A percentile compares a stretch with the other conserved stretches of the same genome.
Evolutionary conservation across 202 grass and related monocot species (phyloP).

Genomic region (Alloteropsis angusta): DNA sequence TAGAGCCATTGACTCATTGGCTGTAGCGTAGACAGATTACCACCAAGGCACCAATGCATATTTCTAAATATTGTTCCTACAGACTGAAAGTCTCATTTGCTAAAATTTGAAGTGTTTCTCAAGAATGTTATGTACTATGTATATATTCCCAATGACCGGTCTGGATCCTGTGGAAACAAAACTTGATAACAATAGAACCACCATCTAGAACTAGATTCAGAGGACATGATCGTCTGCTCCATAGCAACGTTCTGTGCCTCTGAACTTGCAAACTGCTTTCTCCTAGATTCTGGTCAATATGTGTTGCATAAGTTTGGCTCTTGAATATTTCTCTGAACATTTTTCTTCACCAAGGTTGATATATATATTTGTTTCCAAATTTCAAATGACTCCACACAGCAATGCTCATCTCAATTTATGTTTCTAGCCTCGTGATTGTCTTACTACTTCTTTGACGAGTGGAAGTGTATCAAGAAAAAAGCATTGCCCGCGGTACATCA

Average conservation of each 20-base stretch:
- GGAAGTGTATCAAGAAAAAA: constrained; percentile 12
- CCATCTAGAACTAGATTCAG: background rate
- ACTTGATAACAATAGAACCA: background rate
- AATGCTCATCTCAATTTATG: constrained; percentile 14
- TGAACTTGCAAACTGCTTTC: background rate
- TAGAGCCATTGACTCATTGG: too few species aligned
- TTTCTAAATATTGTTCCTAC: background rate
- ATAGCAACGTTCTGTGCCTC: background rate
- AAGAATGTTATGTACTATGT: background rate
- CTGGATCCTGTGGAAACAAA: background rate
- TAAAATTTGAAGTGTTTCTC: background rate
- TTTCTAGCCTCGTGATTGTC: constrained; percentile 75
- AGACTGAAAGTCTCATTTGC: background rate
- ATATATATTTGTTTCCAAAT: background rate
- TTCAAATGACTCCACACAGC: background rate
- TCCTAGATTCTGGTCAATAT: background rate
- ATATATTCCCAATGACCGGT: background rate
- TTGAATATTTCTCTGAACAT: background rate
- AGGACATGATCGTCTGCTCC: background rate
- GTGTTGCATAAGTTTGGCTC: background rate
- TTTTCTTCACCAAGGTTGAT: background rate
- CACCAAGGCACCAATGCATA: background rate
- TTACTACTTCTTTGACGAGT: constrained; percentile 26
- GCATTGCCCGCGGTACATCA: constrained; percentile 51
- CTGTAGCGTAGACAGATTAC: too few species aligned